Evolutionary conservation across 2,329 filamentous ascomycete species (phyloP).

Genomic region (Monilinia fructicola): DNA sequence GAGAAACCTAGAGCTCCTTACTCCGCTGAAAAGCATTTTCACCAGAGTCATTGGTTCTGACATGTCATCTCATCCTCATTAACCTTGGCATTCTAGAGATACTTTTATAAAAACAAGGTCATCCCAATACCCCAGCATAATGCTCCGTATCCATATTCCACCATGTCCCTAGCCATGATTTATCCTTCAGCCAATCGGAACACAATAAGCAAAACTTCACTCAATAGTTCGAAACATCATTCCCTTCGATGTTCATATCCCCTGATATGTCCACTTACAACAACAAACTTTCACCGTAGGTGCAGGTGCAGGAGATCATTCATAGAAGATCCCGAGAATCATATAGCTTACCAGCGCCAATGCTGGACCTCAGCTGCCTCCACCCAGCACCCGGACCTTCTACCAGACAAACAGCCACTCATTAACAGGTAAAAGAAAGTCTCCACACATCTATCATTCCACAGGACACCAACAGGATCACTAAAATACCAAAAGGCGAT

Average conservation of each 20-base stretch:
- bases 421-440: neutral
- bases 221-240: neutral
- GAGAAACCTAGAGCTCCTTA: neutral
- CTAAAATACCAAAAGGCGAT: neutral
- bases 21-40: neutral
- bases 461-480: neutral
- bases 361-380: neutral
- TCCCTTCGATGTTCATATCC: neutral
- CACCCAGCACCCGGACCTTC: slow-evolving; percentile 2
- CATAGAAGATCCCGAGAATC: neutral
- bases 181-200: slow-evolving; percentile 4
- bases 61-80: neutral
- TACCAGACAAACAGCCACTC: neutral
- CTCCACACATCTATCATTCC: neutral
- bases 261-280: neutral
- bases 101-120: slow-evolving; percentile 8
- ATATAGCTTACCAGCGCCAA: neutral
- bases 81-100: neutral
- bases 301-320: neutral
- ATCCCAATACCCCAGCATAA: slow-evolving; percentile 1
- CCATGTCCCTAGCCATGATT: neutral
- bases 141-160: neutral
- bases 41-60: neutral
- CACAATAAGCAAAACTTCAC: neutral
- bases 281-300: neutral